Evolutionary conservation across 345 rosid genomes (phyloP).

Genomic region (Eucalyptus cladocalyx): DNA sequence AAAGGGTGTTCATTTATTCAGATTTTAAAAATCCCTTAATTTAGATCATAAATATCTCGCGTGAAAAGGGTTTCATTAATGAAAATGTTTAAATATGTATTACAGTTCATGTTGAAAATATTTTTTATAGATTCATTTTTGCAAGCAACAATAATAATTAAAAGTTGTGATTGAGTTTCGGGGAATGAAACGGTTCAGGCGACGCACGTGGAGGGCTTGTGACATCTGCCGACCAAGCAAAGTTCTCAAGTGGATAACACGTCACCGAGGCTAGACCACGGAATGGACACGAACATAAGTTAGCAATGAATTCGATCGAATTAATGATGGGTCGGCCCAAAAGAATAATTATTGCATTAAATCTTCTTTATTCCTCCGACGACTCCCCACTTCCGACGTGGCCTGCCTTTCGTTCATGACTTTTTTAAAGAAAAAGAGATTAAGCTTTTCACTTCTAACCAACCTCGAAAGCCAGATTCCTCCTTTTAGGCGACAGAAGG

Average conservation of each 20-base stretch:
- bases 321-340: not conserved
- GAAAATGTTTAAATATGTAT: fast-evolving
- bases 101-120: not conserved
- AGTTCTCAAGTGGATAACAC: not conserved
- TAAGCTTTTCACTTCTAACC: not conserved
- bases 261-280: not conserved
- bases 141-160: not conserved
- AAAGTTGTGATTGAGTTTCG: too few species aligned
- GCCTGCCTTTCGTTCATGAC: not conserved
- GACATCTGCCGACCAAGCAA: not conserved
- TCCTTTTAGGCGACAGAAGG: not conserved
- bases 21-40: not conserved
- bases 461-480: not conserved
- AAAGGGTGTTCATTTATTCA: not conserved
- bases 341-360: not conserved
- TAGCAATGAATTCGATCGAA: not conserved
- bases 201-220: not conserved
- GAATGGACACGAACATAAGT: not conserved
- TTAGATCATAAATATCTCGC: not conserved
- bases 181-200: not conserved
- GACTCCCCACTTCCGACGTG: not conserved
- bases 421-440: not conserved
- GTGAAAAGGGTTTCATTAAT: fast-evolving
- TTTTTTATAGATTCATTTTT: not conserved
- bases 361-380: not conserved